Evolutionary conservation across 805 yeast genomes (phyloP).

Genomic region (Zygosaccharomyces pseudorouxii): DNA sequence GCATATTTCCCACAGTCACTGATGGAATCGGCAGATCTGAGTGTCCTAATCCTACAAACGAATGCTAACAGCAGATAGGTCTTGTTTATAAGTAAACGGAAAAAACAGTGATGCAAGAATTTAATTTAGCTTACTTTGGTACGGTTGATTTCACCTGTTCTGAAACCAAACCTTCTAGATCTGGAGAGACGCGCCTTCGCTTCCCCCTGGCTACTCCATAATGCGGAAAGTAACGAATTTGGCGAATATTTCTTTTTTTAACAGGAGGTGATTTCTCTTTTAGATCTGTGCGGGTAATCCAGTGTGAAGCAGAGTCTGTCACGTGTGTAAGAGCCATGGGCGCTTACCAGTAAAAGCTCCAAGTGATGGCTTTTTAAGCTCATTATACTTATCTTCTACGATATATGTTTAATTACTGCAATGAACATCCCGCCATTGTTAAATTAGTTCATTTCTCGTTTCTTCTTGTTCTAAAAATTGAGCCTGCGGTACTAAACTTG

Average conservation of each 20-base stretch:
- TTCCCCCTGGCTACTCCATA: not conserved
- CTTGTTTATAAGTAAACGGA: not conserved
- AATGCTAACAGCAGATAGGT: not conserved
- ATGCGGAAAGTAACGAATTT: not conserved
- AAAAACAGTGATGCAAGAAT: not conserved
- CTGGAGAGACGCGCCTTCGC: not conserved
- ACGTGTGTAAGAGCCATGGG: too few relatives aligned
- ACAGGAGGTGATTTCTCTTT: not conserved
- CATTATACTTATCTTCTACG: too few relatives aligned
- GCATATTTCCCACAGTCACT: not conserved
- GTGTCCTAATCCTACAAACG: not conserved
- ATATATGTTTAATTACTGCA: too few relatives aligned
- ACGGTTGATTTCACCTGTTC: not conserved
- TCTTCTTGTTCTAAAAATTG: too few relatives aligned
- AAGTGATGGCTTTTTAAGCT: too few relatives aligned
- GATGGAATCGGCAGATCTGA: not conserved
- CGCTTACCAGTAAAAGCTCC: too few relatives aligned
- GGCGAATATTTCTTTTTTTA: not conserved
- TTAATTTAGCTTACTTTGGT: not conserved
- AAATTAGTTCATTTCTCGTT: too few relatives aligned
- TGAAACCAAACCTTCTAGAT: not conserved
- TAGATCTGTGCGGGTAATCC: slow-evolving; percentile 2
- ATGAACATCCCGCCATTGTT: too few relatives aligned
- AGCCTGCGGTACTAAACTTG: not conserved
- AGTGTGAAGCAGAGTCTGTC: not conserved